Evolutionary conservation across 2,329 filamentous ascomycete genomes (phyloP).

Genomic region (Westerdykella aurantiaca): DNA sequence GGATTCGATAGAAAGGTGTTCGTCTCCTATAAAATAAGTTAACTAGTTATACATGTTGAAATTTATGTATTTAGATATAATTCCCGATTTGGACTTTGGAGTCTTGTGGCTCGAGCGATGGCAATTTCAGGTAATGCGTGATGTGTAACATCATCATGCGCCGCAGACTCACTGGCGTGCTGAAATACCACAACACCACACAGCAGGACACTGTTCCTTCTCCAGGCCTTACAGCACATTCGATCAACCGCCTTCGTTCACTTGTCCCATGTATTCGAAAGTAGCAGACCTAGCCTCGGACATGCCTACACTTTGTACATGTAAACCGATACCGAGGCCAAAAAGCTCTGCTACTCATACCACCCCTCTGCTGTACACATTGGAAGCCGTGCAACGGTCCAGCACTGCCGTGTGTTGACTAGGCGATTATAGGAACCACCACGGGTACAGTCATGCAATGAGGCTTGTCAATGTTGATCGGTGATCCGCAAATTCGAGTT

Average conservation of each 20-base stretch:
- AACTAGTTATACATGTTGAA: no score
- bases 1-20: no score
- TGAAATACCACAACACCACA: no score
- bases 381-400: slow-evolving; percentile 1
- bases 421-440: slow-evolving; percentile 1
- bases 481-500: slow-evolving; percentile 1
- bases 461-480: slow-evolving; percentile 2
- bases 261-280: slow-evolving; percentile 2
- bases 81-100: no score
- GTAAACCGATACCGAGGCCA: slow-evolving; percentile 2
- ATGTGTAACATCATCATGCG: no score
- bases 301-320: slow-evolving; percentile 5
- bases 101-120: no score
- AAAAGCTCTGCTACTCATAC: slow-evolving; percentile 4
- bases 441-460: slow-evolving; percentile 4
- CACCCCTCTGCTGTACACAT: slow-evolving; percentile 1
- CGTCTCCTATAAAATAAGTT: no score
- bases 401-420: slow-evolving; percentile 2
- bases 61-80: no score
- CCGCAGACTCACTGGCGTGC: no score
- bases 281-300: slow-evolving; percentile 3
- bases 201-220: no score
- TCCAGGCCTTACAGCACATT: no score
- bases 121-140: no score
- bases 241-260: neutral